These are phyloP conservation scores for Dendryphion nanum DNA, from an alignment of 2,329 filamentous ascomycete species.

Conservation along the genomic window DNA sequence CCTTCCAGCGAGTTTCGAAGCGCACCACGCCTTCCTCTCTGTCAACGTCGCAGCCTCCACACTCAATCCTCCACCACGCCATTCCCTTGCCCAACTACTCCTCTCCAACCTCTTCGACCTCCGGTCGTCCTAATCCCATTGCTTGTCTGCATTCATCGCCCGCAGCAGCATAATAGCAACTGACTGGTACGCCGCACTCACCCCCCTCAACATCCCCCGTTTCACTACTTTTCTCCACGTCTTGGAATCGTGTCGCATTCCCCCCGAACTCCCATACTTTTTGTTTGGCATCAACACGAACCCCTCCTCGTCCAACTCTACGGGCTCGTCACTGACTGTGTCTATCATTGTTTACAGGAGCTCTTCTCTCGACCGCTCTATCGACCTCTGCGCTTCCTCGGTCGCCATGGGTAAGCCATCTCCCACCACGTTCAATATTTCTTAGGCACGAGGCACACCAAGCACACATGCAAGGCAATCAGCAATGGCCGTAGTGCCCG, in stretches of 20 bases:
- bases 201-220: conserved; percentile 26
- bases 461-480: background rate
- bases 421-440: conserved; percentile 1
- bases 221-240: conserved; percentile 26
- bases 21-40: conserved; percentile 35
- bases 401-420: conserved; percentile 39
- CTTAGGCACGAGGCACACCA: background rate
- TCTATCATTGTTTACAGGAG: conserved; percentile 22
- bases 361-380: conserved; percentile 31
- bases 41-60: conserved; percentile 31
- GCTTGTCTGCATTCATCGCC: conserved; percentile 33
- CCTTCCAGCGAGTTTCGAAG: conserved; percentile 27
- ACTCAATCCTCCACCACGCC: conserved; percentile 19
- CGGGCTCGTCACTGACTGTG: conserved; percentile 20
- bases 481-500: background rate
- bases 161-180: conserved; percentile 32
- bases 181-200: conserved; percentile 34
- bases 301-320: conserved; percentile 13
- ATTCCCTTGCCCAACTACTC: no score
- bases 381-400: conserved; percentile 28
- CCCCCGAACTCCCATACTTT: no score
- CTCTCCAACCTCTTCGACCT: conserved; percentile 13
- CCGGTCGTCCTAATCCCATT: no score
- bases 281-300: conserved; percentile 27
- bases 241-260: conserved; percentile 32